Percentiles rank a stretch among this genome's conserved stretches.
These are phyloP conservation scores for Fagopyrum homotropicum DNA, from an alignment of 148 eudicot species.

Conservation along the genomic window DNA sequence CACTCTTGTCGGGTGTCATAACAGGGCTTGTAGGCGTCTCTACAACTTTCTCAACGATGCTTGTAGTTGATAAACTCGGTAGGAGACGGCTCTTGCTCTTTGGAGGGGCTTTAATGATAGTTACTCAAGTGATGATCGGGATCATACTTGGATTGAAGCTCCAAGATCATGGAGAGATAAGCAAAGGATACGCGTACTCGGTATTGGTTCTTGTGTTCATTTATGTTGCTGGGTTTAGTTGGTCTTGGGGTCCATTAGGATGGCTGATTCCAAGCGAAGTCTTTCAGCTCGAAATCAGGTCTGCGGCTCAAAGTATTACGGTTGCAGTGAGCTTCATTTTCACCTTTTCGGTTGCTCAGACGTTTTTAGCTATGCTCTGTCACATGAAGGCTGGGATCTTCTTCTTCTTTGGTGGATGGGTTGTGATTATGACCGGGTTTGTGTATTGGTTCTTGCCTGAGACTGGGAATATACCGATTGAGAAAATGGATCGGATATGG, in stretches of 20 bases:
- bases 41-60: conserved; percentile 20
- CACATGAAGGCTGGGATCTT: conserved; percentile 28
- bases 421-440: conserved; percentile 31
- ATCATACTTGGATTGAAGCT: conserved; percentile 36
- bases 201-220: conserved; percentile 23
- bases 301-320: conserved; percentile 30
- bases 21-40: conserved; percentile 17
- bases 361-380: conserved; percentile 31
- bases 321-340: conserved; percentile 28
- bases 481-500: conserved; percentile 34
- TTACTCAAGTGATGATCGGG: conserved; percentile 25
- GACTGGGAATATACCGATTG: conserved; percentile 35
- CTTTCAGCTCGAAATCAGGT: conserved; percentile 27
- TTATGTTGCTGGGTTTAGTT: conserved; percentile 30
- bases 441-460: conserved; percentile 30
- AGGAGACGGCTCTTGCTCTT: conserved; percentile 17
- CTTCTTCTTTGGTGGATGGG: conserved; percentile 40
- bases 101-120: conserved; percentile 29
- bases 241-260: conserved; percentile 38
- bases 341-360: conserved; percentile 29
- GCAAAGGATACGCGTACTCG: conserved; percentile 21
- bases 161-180: conserved; percentile 27
- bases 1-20: conserved; percentile 26
- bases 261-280: conserved; percentile 38
- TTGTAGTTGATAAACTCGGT: conserved; percentile 29